A percentile compares a stretch with the other conserved stretches of the same genome.
Conservation (phyloP, 352 stramenopile genomes). For the Pythium oligandrum region DNA sequence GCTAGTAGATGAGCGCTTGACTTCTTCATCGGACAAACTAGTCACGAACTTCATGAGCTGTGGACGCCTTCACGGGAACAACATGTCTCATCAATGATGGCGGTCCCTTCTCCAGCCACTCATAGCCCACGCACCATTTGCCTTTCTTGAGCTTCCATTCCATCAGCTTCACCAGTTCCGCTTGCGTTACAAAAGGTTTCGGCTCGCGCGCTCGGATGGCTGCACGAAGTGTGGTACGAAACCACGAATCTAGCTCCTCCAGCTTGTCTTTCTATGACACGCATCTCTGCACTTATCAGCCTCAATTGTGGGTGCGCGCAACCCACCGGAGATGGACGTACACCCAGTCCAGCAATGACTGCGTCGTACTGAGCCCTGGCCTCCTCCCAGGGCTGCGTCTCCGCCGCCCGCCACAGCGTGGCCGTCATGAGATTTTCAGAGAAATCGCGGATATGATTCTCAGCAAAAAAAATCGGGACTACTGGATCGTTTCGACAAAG, state of each 20-base stretch:
- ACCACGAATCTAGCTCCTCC: constrained; percentile 54
- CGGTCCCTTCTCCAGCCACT: background rate
- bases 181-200: constrained; percentile 39
- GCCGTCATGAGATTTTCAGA: background rate
- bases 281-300: constrained; percentile 1
- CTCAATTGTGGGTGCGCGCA: too few species aligned
- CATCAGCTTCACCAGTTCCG: constrained; percentile 62
- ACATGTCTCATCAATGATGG: too few species aligned
- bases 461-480: background rate
- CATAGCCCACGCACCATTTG: constrained; percentile 48
- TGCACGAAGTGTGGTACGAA: constrained; percentile 32
- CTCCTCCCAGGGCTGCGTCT: constrained; percentile 26
- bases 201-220: constrained; percentile 45
- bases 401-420: constrained; percentile 9
- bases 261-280: constrained; percentile 50
- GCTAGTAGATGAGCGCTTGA: constrained; percentile 38
- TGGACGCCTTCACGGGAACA: constrained; percentile 33
- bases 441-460: background rate
- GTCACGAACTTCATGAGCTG: constrained; percentile 73
- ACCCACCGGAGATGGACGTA: constrained; percentile 2
- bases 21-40: constrained; percentile 31
- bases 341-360: constrained; percentile 33
- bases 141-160: constrained; percentile 84
- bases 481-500: too few species aligned
- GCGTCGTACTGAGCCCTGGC: constrained; percentile 37